Percentiles rank a stretch among this genome's conserved stretches.
phyloP scores from a whole-genome alignment of 164 flowering plant species.

The Magnolia changhungtana region DNA sequence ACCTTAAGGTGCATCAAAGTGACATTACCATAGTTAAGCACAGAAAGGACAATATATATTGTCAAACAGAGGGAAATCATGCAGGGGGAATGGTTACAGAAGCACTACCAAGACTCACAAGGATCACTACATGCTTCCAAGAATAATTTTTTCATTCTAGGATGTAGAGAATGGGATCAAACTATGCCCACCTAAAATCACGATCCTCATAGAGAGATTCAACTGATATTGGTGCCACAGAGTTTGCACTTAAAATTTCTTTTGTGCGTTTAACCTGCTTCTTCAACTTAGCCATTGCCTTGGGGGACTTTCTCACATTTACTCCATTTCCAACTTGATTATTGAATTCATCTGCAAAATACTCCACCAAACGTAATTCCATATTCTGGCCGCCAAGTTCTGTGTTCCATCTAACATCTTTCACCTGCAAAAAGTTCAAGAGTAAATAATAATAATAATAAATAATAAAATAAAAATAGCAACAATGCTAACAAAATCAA shows the following conservation, averaged over 20 bases:
- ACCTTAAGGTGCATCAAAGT: not conserved
- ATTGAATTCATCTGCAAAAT: constrained; percentile 94
- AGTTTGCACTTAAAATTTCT: constrained; percentile 96
- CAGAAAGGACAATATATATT: not conserved
- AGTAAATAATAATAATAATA: too few species aligned
- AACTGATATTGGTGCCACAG: constrained; percentile 87
- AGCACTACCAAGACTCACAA: not conserved
- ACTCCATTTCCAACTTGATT: constrained; percentile 81
- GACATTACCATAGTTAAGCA: not conserved
- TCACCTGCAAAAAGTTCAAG: constrained; percentile 51
- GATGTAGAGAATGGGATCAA: not conserved
- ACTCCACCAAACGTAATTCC: constrained; percentile 87
- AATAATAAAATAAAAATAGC: too few species aligned
- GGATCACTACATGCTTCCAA: not conserved
- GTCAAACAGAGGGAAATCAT: not conserved
- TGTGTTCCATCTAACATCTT: constrained; percentile 93
- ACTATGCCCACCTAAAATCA: constrained; percentile 31
- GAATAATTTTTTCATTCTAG: not conserved
- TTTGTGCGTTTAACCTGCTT: constrained; percentile 98
- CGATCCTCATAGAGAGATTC: constrained; percentile 92
- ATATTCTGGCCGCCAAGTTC: constrained; percentile 91
- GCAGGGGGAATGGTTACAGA: not conserved
- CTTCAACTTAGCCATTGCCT: constrained; percentile 98
- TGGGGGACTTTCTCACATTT: constrained; percentile 80
- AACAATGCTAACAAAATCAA: too few species aligned